Conservation (phyloP, 164 flowering plant species). For the Berberis thunbergii region DNA sequence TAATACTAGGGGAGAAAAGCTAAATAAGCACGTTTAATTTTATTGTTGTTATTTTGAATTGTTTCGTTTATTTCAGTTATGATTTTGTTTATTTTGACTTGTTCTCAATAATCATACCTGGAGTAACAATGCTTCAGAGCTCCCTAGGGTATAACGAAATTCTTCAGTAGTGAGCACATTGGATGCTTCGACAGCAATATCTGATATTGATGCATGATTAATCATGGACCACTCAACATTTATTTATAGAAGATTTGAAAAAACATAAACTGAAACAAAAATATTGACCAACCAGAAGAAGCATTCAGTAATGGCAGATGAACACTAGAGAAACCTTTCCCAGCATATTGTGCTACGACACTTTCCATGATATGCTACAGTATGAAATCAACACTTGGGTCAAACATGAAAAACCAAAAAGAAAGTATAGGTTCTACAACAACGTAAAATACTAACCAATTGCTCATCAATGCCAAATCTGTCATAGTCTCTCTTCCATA, state of each 20-base stretch:
- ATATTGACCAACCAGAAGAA: conserved; percentile 38
- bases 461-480: conserved; percentile 63
- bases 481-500: conserved; percentile 93
- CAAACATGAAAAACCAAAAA: not conserved
- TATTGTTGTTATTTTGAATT: too few relatives aligned
- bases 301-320: conserved; percentile 49
- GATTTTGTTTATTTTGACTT: too few relatives aligned
- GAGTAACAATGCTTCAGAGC: conserved; percentile 39
- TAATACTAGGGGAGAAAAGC: too few relatives aligned
- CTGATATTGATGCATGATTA: conserved; percentile 15
- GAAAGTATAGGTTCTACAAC: not conserved
- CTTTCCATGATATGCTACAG: conserved; percentile 55
- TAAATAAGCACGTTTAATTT: too few relatives aligned
- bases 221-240: conserved; percentile 5
- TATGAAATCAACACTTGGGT: conserved; percentile 4
- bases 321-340: conserved; percentile 30
- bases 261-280: not conserved
- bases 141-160: conserved; percentile 29
- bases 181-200: conserved; percentile 25
- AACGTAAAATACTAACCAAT: conserved; percentile 33
- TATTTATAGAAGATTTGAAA: not conserved
- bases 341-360: conserved; percentile 30
- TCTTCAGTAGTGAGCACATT: conserved; percentile 35
- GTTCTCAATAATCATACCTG: conserved; percentile 38
- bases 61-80: too few relatives aligned